Percentiles rank a stretch among this genome's conserved stretches.
These are phyloP conservation scores for Acacia acuminata DNA, from an alignment of 306 rosid species.

Conservation along the genomic window DNA sequence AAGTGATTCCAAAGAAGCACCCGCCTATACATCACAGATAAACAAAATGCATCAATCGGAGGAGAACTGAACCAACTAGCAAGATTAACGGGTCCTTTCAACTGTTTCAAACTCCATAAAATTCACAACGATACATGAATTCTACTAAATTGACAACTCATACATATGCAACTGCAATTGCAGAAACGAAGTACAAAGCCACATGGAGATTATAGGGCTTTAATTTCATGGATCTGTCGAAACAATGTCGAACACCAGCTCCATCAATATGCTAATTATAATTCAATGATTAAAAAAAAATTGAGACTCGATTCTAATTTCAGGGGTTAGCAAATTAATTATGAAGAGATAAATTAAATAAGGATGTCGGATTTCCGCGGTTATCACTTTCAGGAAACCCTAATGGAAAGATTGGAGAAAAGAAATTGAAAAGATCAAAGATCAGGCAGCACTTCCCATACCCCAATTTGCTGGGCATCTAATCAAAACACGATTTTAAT, in stretches of 20 bases:
- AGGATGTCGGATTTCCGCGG: no score
- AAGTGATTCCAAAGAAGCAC: conserved; percentile 87
- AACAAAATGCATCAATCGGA: not conserved
- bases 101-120: not conserved
- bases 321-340: conserved; percentile 1
- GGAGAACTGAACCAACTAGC: not conserved
- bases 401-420: no score
- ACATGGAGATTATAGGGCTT: conserved; percentile 31
- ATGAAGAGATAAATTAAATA: no score
- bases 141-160: not conserved
- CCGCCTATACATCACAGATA: conserved; percentile 43
- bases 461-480: no score
- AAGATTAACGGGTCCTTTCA: not conserved
- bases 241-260: conserved; percentile 26
- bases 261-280: conserved; percentile 23
- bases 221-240: conserved; percentile 48
- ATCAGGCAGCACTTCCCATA: no score
- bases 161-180: not conserved
- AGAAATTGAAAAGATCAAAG: no score
- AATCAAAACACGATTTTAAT: no score
- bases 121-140: not conserved
- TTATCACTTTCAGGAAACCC: no score
- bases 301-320: not conserved
- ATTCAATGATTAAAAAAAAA: not conserved
- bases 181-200: not conserved